Evolutionary conservation across 208 protist species (phyloP).

Genomic region (Leishmania major): DNA sequence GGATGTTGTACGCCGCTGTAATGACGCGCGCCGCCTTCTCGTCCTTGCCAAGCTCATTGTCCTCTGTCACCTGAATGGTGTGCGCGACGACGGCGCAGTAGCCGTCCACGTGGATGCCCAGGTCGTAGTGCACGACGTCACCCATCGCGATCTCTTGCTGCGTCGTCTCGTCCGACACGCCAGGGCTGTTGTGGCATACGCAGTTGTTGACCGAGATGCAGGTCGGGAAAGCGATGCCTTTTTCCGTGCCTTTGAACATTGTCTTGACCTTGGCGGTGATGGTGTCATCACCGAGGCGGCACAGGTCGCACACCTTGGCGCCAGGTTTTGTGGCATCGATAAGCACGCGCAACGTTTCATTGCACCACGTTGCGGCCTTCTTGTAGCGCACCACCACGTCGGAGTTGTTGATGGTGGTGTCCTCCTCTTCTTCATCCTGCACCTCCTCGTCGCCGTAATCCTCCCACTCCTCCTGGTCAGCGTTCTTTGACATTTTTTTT

Average conservation of each 20-base stretch:
- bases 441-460: slow-evolving; percentile 57
- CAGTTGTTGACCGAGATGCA: slow-evolving; percentile 98
- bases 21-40: slow-evolving; percentile 95
- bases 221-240: slow-evolving; percentile 99
- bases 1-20: slow-evolving; percentile 94
- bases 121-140: slow-evolving; percentile 99
- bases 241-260: slow-evolving; percentile 95
- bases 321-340: slow-evolving; percentile 88
- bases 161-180: slow-evolving; percentile 71
- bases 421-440: slow-evolving; percentile 91
- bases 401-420: slow-evolving; percentile 94
- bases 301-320: slow-evolving; percentile 85
- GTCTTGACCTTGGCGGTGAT: slow-evolving; percentile 85
- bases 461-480: slow-evolving; percentile 80
- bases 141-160: slow-evolving; percentile 85
- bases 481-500: slow-evolving; percentile 66
- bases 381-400: slow-evolving; percentile 98
- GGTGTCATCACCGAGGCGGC: slow-evolving; percentile 87
- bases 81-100: slow-evolving; percentile 97
- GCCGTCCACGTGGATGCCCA: slow-evolving; percentile 98
- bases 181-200: slow-evolving; percentile 98
- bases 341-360: slow-evolving; percentile 92
- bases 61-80: slow-evolving; percentile 94
- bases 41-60: slow-evolving; percentile 74
- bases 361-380: slow-evolving; percentile 95